Evolutionary conservation across 2,329 filamentous ascomycete genomes (phyloP).

Genomic region (Rhynchosporium secalis): DNA sequence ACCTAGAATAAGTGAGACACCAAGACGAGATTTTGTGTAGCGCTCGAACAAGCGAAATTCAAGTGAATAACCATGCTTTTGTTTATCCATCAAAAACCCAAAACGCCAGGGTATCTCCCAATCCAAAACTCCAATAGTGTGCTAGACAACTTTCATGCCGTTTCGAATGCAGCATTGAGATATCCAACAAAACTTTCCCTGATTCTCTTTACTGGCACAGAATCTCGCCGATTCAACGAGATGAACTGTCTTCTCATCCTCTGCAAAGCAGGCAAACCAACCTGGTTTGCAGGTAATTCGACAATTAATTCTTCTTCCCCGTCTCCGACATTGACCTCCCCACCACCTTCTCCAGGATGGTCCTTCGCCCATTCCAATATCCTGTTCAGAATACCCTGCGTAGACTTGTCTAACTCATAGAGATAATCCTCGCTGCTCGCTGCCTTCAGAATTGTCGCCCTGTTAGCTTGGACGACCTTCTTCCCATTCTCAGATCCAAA

Average conservation of each 20-base stretch:
- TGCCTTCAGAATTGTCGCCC: conserved; percentile 70
- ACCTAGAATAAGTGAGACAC: background rate
- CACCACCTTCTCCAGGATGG: conserved; percentile 61
- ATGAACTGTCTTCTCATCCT: conserved; percentile 77
- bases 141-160: conserved; percentile 17
- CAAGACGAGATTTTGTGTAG: no score
- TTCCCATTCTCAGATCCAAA: conserved; percentile 56
- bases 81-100: background rate
- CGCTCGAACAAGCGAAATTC: background rate
- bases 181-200: conserved; percentile 66
- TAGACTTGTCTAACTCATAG: conserved; percentile 76
- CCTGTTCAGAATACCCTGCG: conserved; percentile 71
- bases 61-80: background rate
- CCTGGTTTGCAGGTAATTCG: conserved; percentile 63
- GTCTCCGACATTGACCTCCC: conserved; percentile 48
- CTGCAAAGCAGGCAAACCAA: conserved; percentile 75
- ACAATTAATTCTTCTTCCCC: conserved; percentile 54
- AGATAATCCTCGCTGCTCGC: conserved; percentile 69
- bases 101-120: conserved; percentile 26
- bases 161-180: conserved; percentile 63
- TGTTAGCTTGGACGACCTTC: conserved; percentile 70
- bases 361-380: conserved; percentile 68
- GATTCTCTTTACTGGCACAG: conserved; percentile 56
- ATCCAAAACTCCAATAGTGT: conserved; percentile 20
- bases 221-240: conserved; percentile 69